Evolutionary conservation across 768 basidiomycete species (phyloP), one percentile per base, ranked within the genome.

Genomic region (Leccinellum albellum): DNA sequence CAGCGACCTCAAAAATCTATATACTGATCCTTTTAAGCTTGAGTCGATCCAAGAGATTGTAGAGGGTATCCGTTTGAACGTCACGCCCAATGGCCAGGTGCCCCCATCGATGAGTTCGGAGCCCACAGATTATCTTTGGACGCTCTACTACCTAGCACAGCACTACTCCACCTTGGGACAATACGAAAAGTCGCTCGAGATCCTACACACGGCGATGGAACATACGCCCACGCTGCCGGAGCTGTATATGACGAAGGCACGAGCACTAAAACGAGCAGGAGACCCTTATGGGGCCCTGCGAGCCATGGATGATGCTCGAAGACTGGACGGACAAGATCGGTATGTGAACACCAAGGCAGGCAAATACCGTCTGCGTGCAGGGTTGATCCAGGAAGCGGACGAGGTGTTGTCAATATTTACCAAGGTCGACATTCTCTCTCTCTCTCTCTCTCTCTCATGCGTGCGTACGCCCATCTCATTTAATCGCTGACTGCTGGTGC

Each of bases 181-280:
- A 46, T 64, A 78, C 47, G 57, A 62, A 21, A 71, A 64, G 50
- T 83, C 94, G 0, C 73, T 96, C 9, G 73, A 78, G 15, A 74
- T 89, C 6, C 76, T 98, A 15, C 77, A 84, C 17, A 59, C 67
- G 3, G 94, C 93, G 4, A 71, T 94, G 20, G 64, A 73, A 21
- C 97, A 98, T 67, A 98, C 97, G 0, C 97, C 97, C 0, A 96
- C 94, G 0, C 76, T 99, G 0, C 95, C 97, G 0, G 97, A 99
- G 61, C 75, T 98, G 12, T 82, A 87, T 62, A 88, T 88, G 70
- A 84, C 86, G 61, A 87, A 85, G 66, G 97, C 86, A 0, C 88
- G 91, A 4, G 82, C 90, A 14, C 76, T 96, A 42, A 98, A 98
- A 68, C 85, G 94, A 13, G 81, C 86, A 0, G 94, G 95, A 0